phyloP scores from a whole-genome alignment of 2,329 filamentous ascomycete species.

The Coniochaeta hoffmannii region DNA sequence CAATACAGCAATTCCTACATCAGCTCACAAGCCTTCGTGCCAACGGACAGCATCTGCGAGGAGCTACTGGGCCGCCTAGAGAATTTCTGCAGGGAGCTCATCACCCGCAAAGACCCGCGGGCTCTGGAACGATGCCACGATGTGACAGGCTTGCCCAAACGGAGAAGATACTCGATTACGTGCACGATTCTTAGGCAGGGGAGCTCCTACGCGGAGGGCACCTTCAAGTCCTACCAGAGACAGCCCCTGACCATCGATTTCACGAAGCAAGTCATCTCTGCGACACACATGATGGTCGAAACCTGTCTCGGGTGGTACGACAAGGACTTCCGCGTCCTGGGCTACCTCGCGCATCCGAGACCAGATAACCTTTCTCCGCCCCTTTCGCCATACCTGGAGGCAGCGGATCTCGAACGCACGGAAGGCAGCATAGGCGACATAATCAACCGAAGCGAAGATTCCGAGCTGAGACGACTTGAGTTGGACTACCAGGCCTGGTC shows the following conservation, averaged over 20 bases:
- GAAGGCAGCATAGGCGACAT: conserved; percentile 33
- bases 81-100: conserved; percentile 44
- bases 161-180: conserved; percentile 39
- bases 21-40: conserved; percentile 34
- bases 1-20: conserved; percentile 38
- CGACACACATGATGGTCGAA: conserved; percentile 42
- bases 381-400: conserved; percentile 36
- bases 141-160: conserved; percentile 25
- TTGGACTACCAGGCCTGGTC: conserved; percentile 38
- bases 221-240: conserved; percentile 43
- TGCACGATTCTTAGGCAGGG: conserved; percentile 36
- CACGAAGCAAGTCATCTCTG: conserved; percentile 38
- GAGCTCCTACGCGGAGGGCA: conserved; percentile 33
- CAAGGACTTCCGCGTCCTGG: conserved; percentile 37
- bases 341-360: too few species aligned
- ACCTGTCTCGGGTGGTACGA: conserved; percentile 44
- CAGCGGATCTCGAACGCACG: conserved; percentile 31
- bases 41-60: conserved; percentile 38
- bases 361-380: too few species aligned
- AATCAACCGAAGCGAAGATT: conserved; percentile 35
- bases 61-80: conserved; percentile 42
- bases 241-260: conserved; percentile 33
- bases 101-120: conserved; percentile 42
- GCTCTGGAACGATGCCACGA: conserved; percentile 31
- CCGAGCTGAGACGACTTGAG: conserved; percentile 39